Base-by-base conservation (phyloP, 2,329 filamentous ascomycete genomes). In the Fusarium sp. region DNA sequence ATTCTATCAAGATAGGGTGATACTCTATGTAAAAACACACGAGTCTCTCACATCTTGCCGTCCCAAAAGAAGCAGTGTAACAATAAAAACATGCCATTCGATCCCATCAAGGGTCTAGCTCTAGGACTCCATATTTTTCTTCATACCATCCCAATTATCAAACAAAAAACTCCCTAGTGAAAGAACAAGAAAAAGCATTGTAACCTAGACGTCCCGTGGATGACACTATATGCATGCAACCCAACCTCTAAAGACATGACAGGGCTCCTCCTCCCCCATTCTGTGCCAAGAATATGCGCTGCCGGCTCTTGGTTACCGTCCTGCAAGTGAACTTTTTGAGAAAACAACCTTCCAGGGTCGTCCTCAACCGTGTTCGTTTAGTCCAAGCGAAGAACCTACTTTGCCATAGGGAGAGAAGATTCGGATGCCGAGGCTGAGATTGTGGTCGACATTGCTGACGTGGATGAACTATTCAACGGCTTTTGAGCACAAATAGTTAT, bases 401-500 rank as follows among this genome's bases (percentile, higher is more conserved):
- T 51, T 4, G 22, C 57, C 31, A 53, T 51, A 11, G 65, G 36
- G 62, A 71, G 60, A 51, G 63, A 72, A 27, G 67, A 66, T 53
- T 49, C 64, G 3, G 73, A 75, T 35, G 56, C 31, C 1, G 74
- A 74, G 1, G 56, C 68, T 6, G 71, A 69, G 31, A 33, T 33
- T 33, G 31, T 12, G 20, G 38, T 46, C 3, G 74, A 73, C 9
- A 51, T 66, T 20, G 49, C 65, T 12, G 72, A 74, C 10, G 55
- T 62, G 2, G 68, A 62, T 31, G 66, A 64, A 22, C 63, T 55
- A 33, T 66, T 56, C 24, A 53, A 58, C 10, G 73, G 73, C 36
- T 75, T 75, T 59, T 74, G 73, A 3, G 71, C 73, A 42, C 31
- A 72, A 20, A 75, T 12, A 0, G 73, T 75, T 53, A 75, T 70